These are phyloP conservation scores for Lizonia empirigonia DNA, from an alignment of 2,329 filamentous ascomycete species.

Conservation along the genomic window DNA sequence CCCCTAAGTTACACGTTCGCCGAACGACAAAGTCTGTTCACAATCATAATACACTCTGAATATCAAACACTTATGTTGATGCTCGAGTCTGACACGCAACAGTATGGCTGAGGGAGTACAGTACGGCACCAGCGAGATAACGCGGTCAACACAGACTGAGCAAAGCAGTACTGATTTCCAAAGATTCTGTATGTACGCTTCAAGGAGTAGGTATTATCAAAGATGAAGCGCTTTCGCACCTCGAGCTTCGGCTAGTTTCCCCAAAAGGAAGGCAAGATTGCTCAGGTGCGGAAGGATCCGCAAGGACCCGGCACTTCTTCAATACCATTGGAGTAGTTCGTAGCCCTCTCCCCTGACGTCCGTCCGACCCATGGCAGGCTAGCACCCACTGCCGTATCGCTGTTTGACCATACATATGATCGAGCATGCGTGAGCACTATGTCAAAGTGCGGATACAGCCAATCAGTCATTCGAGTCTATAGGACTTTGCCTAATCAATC, in stretches of 20 bases:
- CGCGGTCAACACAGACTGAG: background rate
- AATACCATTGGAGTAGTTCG: background rate
- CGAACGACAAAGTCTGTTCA: background rate
- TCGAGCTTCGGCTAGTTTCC: conserved; percentile 1
- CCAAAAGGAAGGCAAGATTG: conserved; percentile 5
- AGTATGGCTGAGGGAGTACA: too few relatives aligned
- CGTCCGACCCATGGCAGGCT: background rate
- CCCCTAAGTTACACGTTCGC: background rate
- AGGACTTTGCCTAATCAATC: background rate
- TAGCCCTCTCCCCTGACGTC: background rate
- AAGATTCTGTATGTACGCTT: too few relatives aligned
- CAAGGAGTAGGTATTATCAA: too few relatives aligned
- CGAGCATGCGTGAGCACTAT: background rate
- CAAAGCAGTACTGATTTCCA: background rate
- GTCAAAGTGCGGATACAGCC: background rate
- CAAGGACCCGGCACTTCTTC: background rate
- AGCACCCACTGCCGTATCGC: background rate
- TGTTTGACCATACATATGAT: background rate
- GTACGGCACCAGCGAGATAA: too few relatives aligned
- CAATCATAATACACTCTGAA: too few relatives aligned
- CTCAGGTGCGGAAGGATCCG: background rate
- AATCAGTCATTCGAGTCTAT: background rate
- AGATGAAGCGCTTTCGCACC: background rate
- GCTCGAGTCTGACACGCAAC: background rate
- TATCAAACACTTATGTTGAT: too few relatives aligned